phyloP scores from a whole-genome alignment of 2,329 filamentous ascomycete genomes.

The Ascochyta koolunga region DNA sequence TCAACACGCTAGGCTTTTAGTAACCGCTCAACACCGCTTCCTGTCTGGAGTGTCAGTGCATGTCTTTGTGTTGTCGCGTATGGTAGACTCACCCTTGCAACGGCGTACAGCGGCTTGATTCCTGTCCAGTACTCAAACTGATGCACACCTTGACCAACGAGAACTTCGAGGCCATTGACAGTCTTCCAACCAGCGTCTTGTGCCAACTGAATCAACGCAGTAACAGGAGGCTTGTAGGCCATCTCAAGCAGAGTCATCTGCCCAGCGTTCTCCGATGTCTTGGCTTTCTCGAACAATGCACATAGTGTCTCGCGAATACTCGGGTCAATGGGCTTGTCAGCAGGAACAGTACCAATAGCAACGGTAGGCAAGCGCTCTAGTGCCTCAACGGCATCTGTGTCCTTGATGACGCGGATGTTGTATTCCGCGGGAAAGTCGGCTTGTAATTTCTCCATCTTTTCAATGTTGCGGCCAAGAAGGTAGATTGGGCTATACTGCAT shows the following conservation, averaged over 20 bases:
- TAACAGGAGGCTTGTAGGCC: constrained; percentile 90
- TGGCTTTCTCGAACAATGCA: constrained; percentile 54
- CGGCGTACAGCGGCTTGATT: constrained; percentile 73
- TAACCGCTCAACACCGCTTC: constrained; percentile 29
- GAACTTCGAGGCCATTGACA: constrained; percentile 85
- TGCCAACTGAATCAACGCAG: constrained; percentile 83
- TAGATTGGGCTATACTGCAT: constrained; percentile 89
- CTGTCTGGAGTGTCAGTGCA: constrained; percentile 15
- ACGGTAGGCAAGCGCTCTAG: constrained; percentile 65
- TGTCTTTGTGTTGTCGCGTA: not conserved
- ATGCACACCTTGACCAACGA: constrained; percentile 83
- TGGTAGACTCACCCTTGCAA: constrained; percentile 63
- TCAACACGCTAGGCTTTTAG: not conserved
- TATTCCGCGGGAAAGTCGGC: constrained; percentile 76
- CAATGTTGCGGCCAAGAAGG: constrained; percentile 76
- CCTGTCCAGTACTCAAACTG: constrained; percentile 90
- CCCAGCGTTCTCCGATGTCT: constrained; percentile 27
- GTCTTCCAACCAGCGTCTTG: constrained; percentile 78
- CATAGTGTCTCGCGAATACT: constrained; percentile 70
- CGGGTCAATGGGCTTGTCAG: constrained; percentile 79
- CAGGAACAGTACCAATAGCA: constrained; percentile 89
- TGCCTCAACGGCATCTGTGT: constrained; percentile 56
- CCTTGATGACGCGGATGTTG: constrained; percentile 63
- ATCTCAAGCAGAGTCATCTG: constrained; percentile 78
- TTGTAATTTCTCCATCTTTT: constrained; percentile 71